Evolutionary conservation across 352 stramenopile species (phyloP), one percentile per base, ranked within the genome.

Genomic region (Pythium chondricola): DNA sequence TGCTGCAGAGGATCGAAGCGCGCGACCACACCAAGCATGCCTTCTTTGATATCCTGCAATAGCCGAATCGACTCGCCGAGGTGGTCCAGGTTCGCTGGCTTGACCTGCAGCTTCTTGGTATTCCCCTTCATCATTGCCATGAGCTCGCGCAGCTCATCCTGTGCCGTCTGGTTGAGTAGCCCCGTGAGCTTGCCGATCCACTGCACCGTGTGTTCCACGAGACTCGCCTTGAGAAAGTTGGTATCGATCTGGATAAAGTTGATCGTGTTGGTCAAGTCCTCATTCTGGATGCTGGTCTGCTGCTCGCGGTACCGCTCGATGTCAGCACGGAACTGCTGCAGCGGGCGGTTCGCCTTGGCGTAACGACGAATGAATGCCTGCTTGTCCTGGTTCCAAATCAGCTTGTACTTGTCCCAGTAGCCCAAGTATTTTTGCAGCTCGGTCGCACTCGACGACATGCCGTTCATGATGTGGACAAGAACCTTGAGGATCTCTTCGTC

Each of bases 161-260:
- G 71, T 4, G 89, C 91, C 16, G 91, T 97, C 52, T 95, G 76
- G 48, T 97, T 97, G 2, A 97, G 65, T 35, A 97, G 48, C 14
- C 84, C 83, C 6, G 88, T 95, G 16, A 97, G 75, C 60, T 97
- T 97, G 9, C 77, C 76, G 48, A 97, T 95, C 86, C 85, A 98
- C 41, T 98, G 82, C 6, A 96, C 79, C 3, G 87, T 97, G 58
- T 98, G 90, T 30, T 91, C 75, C 1, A 97, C 74, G 10, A 98
- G 69, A 48, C 74, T 85, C 5, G 78, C 67, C 54, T 98, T 98
- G 33, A 98, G 61, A 31, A 85, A 86, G 29, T 94, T 93, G 17
- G 87, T 97, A 64, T 97, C 91, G 53, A 97, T 94, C 52, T 97
- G 85, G 37, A 97, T 96, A 40, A 97, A 97, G 59, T 97, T 97